A percentile compares a stretch with the other conserved stretches of the same genome.
phyloP scores from a whole-genome alignment of 345 rosid genomes.

The Aethionema arabicum region DNA sequence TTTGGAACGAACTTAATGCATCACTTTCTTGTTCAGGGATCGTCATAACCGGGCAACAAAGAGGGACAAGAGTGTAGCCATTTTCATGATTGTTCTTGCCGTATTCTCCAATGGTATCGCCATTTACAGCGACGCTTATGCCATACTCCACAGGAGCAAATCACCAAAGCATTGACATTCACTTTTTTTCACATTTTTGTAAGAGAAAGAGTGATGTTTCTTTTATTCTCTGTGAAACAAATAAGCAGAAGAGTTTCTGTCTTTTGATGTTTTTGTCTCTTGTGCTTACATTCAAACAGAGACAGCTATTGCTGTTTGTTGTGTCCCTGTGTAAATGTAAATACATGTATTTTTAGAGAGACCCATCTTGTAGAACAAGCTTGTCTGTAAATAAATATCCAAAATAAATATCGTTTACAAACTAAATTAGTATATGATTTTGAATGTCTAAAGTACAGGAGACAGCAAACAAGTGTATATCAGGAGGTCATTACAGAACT shows the following conservation, averaged over 20 bases:
- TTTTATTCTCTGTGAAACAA: constrained; percentile 3
- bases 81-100: constrained; percentile 72
- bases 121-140: constrained; percentile 72
- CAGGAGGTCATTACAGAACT: constrained; percentile 17
- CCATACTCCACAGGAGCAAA: constrained; percentile 50
- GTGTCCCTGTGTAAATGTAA: too few species aligned
- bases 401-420: constrained; percentile 13
- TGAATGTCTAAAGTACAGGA: constrained; percentile 6
- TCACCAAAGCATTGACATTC: neutral
- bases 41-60: constrained; percentile 66
- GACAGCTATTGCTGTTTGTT: too few species aligned
- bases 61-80: constrained; percentile 59
- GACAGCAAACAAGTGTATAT: constrained; percentile 18
- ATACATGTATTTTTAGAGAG: neutral
- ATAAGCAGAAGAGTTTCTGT: neutral
- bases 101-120: constrained; percentile 75
- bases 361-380: neutral
- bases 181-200: neutral
- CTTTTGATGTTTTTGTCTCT: constrained; percentile 7
- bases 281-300: neutral
- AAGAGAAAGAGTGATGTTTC: neutral
- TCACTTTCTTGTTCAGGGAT: constrained; percentile 54
- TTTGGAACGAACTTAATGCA: neutral
- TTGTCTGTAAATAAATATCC: neutral
- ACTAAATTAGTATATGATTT: neutral